Conservation (phyloP, 441 rosid species). For the Biscutella laevigata region DNA sequence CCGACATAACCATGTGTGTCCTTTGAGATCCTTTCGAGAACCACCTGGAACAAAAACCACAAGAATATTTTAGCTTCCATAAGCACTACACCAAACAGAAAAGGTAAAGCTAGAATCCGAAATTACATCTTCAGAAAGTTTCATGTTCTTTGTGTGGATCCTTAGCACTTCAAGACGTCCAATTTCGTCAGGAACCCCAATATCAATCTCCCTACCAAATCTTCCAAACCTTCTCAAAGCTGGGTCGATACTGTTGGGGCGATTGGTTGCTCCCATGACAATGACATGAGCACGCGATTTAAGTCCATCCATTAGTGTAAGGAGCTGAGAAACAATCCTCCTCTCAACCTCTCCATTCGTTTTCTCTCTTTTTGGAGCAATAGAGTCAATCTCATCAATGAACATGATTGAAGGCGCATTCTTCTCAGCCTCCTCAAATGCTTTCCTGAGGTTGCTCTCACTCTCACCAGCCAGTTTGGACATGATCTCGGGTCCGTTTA, state of each 20-base stretch:
- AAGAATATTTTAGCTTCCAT: slow-evolving; percentile 7
- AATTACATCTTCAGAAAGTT: slow-evolving; percentile 33
- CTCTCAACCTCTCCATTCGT: slow-evolving; percentile 39
- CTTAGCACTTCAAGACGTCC: slow-evolving; percentile 35
- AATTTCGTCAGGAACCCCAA: slow-evolving; percentile 38
- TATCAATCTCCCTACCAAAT: slow-evolving; percentile 36
- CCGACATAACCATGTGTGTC: slow-evolving; percentile 56
- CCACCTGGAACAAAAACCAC: slow-evolving; percentile 32
- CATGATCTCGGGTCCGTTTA: slow-evolving; percentile 40
- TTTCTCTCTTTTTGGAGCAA: slow-evolving; percentile 37
- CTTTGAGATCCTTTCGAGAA: slow-evolving; percentile 45
- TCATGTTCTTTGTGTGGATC: slow-evolving; percentile 39
- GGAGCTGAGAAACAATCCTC: slow-evolving; percentile 34
- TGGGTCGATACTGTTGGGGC: slow-evolving; percentile 36
- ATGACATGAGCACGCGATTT: slow-evolving; percentile 33
- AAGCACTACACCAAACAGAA: not conserved
- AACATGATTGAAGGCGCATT: slow-evolving; percentile 32
- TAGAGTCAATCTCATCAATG: slow-evolving; percentile 35
- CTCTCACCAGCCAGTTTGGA: slow-evolving; percentile 38
- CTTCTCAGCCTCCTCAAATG: slow-evolving; percentile 35
- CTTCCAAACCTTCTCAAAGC: slow-evolving; percentile 43
- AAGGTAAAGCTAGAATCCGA: not conserved
- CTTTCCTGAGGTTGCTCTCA: slow-evolving; percentile 37
- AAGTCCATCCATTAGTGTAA: slow-evolving; percentile 36
- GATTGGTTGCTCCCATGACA: slow-evolving; percentile 38